Evolutionary conservation across 73 alveolate species (phyloP).

Genomic region (Diophrys appendiculata): DNA sequence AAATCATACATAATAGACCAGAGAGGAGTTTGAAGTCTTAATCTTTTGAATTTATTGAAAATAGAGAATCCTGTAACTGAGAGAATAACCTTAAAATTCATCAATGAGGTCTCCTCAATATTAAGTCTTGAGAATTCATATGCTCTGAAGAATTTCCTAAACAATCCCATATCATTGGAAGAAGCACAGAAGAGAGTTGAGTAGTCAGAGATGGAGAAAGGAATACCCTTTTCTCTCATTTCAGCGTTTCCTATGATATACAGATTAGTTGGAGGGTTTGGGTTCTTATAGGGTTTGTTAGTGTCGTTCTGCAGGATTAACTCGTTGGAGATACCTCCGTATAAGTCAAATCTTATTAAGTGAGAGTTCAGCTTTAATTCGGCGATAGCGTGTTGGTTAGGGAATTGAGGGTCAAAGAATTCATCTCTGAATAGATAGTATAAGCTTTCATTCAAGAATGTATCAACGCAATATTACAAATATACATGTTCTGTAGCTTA

Average conservation of each 20-base stretch:
- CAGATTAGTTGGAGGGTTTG: conserved; percentile 39
- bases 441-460: conserved; percentile 47
- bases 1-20: conserved; percentile 56
- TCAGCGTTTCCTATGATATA: conserved; percentile 48
- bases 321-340: conserved; percentile 64
- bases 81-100: conserved; percentile 24
- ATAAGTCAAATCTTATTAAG: conserved; percentile 48
- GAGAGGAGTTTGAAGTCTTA: conserved; percentile 28
- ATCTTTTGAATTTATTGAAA: conserved; percentile 46
- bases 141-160: conserved; percentile 49
- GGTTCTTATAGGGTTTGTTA: conserved; percentile 55
- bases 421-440: conserved; percentile 52
- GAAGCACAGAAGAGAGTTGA: conserved; percentile 23
- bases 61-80: conserved; percentile 42
- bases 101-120: conserved; percentile 32
- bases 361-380: conserved; percentile 41
- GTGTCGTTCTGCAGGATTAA: conserved; percentile 18
- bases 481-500: conserved; percentile 24
- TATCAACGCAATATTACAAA: conserved; percentile 47
- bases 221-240: conserved; percentile 59
- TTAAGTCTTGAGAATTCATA: conserved; percentile 32
- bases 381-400: conserved; percentile 56
- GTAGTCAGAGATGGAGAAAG: conserved; percentile 54
- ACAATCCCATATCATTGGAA: conserved; percentile 44
- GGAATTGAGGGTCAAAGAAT: conserved; percentile 40